A percentile compares a stretch with the other conserved stretches of the same genome.
Evolutionary conservation across 2,329 filamentous ascomycete species (phyloP).

Genomic region (Colletotrichum cordylinicola): DNA sequence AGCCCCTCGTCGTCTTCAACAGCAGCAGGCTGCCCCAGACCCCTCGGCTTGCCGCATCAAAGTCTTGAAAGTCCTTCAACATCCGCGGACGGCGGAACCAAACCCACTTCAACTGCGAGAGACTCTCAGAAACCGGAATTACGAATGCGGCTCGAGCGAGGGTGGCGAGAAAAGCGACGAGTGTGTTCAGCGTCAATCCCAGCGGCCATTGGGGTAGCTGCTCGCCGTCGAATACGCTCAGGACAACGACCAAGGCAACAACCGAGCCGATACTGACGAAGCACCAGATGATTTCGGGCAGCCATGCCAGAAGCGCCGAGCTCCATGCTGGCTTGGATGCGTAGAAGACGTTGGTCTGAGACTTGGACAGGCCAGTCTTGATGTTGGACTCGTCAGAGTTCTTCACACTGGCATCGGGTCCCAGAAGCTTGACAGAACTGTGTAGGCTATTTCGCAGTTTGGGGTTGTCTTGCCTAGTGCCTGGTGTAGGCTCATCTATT

Average conservation of each 20-base stretch:
- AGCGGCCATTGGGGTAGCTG: conserved; percentile 17
- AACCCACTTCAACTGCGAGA: conserved; percentile 31
- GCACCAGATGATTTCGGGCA: not conserved
- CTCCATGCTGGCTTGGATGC: not conserved
- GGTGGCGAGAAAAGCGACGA: conserved; percentile 31
- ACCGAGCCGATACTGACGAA: not conserved
- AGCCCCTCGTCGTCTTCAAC: not conserved
- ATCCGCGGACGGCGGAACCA: conserved; percentile 24
- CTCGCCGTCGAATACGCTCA: not conserved
- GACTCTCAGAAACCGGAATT: conserved; percentile 28
- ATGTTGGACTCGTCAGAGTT: not conserved
- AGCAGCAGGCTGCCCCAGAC: conserved; percentile 19
- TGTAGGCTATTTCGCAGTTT: not conserved
- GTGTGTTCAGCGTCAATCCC: conserved; percentile 32
- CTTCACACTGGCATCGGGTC: not conserved
- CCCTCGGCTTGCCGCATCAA: conserved; percentile 27
- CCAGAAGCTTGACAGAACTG: not conserved
- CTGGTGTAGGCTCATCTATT: not conserved
- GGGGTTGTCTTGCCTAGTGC: not conserved
- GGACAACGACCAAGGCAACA: not conserved
- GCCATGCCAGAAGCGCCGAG: not conserved
- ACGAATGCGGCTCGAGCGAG: conserved; percentile 27
- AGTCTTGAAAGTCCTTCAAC: conserved; percentile 26
- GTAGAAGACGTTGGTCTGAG: conserved; percentile 15
- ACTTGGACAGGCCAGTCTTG: not conserved